Evolutionary conservation across 2,329 filamentous ascomycete genomes (phyloP).

Genomic region (Trichothecium sympodiale): DNA sequence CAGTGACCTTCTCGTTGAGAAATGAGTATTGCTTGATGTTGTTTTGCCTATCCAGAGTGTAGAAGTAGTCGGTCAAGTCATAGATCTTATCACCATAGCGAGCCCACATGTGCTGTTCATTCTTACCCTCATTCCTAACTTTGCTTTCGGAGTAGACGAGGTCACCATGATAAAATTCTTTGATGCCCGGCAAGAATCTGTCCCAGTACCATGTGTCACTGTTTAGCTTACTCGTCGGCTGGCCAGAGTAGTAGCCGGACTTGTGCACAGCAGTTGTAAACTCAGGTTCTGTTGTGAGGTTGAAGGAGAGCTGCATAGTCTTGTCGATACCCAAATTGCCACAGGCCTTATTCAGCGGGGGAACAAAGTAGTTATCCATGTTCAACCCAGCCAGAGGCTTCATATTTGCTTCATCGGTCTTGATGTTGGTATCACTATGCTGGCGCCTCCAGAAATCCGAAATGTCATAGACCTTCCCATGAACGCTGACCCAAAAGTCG

Average conservation of each 20-base stretch:
- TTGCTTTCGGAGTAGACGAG: conserved; percentile 57
- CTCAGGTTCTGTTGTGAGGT: conserved; percentile 42
- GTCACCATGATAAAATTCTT: conserved; percentile 77
- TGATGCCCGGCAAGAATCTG: conserved; percentile 66
- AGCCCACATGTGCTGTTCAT: conserved; percentile 66
- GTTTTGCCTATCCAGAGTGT: conserved; percentile 53
- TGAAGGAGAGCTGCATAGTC: conserved; percentile 46
- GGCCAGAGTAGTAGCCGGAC: conserved; percentile 51
- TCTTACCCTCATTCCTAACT: conserved; percentile 54
- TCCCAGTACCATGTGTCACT: conserved; percentile 66
- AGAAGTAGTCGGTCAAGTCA: conserved; percentile 86
- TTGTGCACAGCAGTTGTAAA: conserved; percentile 51
- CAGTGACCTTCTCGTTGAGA: conserved; percentile 55
- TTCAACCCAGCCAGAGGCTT: conserved; percentile 64
- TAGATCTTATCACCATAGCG: conserved; percentile 68
- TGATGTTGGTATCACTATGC: conserved; percentile 63
- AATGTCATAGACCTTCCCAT: conserved; percentile 85
- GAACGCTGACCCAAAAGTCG: conserved; percentile 81
- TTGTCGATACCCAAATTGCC: conserved; percentile 55
- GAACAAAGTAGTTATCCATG: conserved; percentile 75
- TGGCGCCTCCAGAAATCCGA: conserved; percentile 75
- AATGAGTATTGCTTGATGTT: conserved; percentile 53
- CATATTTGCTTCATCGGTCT: conserved; percentile 58
- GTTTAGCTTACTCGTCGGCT: conserved; percentile 46
- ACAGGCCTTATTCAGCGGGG: conserved; percentile 67